phyloP scores from a whole-genome alignment of 108 stramenopile genomes.

The Cyclostephanos invisitatus region DNA sequence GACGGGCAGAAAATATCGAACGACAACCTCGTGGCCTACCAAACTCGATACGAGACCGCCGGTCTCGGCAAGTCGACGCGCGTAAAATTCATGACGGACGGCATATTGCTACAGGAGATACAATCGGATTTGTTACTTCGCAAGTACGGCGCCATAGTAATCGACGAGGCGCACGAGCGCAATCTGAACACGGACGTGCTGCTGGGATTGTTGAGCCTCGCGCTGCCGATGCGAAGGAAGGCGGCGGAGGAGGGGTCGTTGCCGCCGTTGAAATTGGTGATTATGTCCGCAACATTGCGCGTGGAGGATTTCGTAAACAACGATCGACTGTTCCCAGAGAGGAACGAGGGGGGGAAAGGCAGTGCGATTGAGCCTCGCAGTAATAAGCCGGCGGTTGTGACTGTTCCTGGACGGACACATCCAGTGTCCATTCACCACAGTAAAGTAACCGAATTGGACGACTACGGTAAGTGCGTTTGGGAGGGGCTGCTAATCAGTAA shows the following conservation, averaged over 20 bases:
- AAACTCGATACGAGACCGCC: slow-evolving; percentile 93
- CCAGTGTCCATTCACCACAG: slow-evolving; percentile 97
- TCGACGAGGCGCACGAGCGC: slow-evolving; percentile 95
- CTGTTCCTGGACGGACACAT: slow-evolving; percentile 89
- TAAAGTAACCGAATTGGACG: slow-evolving; percentile 91
- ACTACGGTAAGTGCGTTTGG: slow-evolving; percentile 72
- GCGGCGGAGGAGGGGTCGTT: slow-evolving; percentile 69
- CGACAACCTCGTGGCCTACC: slow-evolving; percentile 89
- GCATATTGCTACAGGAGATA: slow-evolving; percentile 94
- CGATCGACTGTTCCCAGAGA: slow-evolving; percentile 73
- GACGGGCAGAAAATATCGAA: slow-evolving; percentile 65
- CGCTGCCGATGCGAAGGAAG: slow-evolving; percentile 81
- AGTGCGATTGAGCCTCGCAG: not conserved
- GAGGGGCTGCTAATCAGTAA: not conserved
- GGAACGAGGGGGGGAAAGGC: slow-evolving; percentile 1
- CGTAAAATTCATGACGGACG: slow-evolving; percentile 99
- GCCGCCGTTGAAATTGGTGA: slow-evolving; percentile 90
- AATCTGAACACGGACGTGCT: slow-evolving; percentile 94
- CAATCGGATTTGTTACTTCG: slow-evolving; percentile 91
- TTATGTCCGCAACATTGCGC: slow-evolving; percentile 98
- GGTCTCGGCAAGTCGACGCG: slow-evolving; percentile 77
- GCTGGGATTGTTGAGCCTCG: slow-evolving; percentile 89
- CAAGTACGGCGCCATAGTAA: slow-evolving; percentile 87
- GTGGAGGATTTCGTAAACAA: slow-evolving; percentile 94
- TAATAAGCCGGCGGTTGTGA: slow-evolving; percentile 75